These are phyloP conservation scores for Leucosporidium creatinivorum DNA, from an alignment of 768 basidiomycete species.

Conservation along the genomic window DNA sequence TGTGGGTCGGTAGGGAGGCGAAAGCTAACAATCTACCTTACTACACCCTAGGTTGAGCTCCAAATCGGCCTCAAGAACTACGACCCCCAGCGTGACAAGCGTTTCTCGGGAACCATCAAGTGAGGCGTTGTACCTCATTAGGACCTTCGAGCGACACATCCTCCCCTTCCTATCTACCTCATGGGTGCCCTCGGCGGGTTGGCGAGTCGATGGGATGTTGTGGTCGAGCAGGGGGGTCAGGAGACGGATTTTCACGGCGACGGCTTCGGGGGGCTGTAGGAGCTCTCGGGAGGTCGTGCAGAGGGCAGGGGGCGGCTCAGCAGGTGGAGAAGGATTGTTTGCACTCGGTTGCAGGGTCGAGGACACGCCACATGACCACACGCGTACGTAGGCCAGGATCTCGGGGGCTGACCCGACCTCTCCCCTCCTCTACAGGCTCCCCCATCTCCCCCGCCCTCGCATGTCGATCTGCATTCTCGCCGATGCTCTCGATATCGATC, in stretches of 20 bases:
- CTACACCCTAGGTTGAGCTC: conserved; percentile 51
- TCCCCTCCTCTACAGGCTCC: conserved; percentile 55
- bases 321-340: no score
- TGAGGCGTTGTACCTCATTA: conserved; percentile 42
- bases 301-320: neutral
- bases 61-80: conserved; percentile 98
- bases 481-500: conserved; percentile 96
- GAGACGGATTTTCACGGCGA: neutral
- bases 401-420: neutral
- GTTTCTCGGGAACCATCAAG: conserved; percentile 99
- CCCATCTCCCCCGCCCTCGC: conserved; percentile 93
- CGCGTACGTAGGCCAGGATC: neutral
- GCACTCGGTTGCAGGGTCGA: no score
- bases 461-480: conserved; percentile 99
- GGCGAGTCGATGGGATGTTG: neutral
- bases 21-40: neutral
- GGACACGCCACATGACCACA: no score
- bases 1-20: neutral
- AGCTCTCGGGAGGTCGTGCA: neutral
- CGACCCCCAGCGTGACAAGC: conserved; percentile 99
- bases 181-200: neutral
- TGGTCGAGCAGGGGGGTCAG: neutral
- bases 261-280: neutral
- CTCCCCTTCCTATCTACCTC: neutral
- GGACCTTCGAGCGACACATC: neutral